These are phyloP conservation scores for Thraustochytrium striatum DNA, from an alignment of 352 stramenopile genomes.

Conservation along the genomic window DNA sequence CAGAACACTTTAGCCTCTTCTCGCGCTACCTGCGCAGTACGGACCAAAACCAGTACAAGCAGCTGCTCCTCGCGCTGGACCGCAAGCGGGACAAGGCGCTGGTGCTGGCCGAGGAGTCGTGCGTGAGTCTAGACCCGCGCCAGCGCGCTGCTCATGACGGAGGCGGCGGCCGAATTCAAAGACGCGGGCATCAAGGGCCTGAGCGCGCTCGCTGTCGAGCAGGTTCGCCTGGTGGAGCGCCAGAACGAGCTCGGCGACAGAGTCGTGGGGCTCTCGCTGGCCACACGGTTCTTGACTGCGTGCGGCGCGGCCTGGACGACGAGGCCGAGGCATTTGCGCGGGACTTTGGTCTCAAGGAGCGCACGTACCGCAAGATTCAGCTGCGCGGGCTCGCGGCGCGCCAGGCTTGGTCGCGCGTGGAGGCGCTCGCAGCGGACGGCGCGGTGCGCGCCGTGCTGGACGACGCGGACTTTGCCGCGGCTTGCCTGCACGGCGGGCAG, in stretches of 20 bases:
- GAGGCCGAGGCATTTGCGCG: constrained; percentile 6
- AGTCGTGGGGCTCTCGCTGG: constrained; percentile 25
- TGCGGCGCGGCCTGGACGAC: constrained; percentile 29
- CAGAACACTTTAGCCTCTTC: not conserved
- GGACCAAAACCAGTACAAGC: constrained; percentile 9
- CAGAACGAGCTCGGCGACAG: constrained; percentile 43
- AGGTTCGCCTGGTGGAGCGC: not conserved
- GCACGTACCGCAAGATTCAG: constrained; percentile 3
- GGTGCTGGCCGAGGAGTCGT: constrained; percentile 33
- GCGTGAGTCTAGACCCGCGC: not conserved
- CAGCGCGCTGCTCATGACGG: not conserved
- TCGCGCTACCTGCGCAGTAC: constrained; percentile 6
- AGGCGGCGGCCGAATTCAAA: constrained; percentile 2
- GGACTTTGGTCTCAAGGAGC: constrained; percentile 4
- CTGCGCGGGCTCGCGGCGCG: constrained; percentile 32
- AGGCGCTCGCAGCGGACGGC: not conserved
- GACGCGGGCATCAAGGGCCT: not conserved
- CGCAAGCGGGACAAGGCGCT: constrained; percentile 21
- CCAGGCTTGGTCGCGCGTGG: constrained; percentile 5
- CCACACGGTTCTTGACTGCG: constrained; percentile 32
- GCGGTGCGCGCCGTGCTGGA: constrained; percentile 19
- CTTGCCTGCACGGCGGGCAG: constrained; percentile 14
- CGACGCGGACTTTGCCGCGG: constrained; percentile 39
- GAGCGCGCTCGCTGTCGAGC: not conserved
- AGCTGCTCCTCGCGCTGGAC: constrained; percentile 12